These are phyloP conservation scores for Pseudogymnoascus sp. DNA, from an alignment of 2,329 filamentous ascomycete species.

Conservation along the genomic window DNA sequence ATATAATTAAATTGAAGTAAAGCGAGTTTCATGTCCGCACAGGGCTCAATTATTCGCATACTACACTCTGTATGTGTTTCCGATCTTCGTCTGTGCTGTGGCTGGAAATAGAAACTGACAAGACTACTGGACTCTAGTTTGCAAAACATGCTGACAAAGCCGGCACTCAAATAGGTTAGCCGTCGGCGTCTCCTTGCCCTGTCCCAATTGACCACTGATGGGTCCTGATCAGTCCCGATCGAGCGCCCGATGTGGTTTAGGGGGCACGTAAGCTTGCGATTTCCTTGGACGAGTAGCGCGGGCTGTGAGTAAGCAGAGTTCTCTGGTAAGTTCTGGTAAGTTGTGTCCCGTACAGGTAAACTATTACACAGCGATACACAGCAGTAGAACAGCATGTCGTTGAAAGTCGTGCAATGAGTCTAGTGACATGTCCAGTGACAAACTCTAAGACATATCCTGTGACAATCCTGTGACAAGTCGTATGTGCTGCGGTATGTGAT, in stretches of 20 bases:
- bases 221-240: background rate
- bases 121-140: background rate
- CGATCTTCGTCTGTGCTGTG: background rate
- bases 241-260: background rate
- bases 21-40: background rate
- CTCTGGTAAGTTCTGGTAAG: background rate
- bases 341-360: background rate
- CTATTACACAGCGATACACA: background rate
- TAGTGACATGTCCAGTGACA: background rate
- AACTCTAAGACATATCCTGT: background rate
- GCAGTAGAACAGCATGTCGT: background rate
- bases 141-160: background rate
- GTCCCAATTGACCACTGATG: background rate
- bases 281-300: background rate
- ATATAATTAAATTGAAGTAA: background rate
- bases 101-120: background rate
- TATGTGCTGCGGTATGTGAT: background rate
- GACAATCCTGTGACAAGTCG: background rate
- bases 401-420: background rate
- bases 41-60: background rate
- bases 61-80: background rate
- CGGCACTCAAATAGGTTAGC: background rate
- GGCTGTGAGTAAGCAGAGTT: slow-evolving; percentile 1
- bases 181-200: slow-evolving; percentile 3
- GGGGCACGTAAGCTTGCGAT: background rate